Percentiles rank a stretch among this genome's conserved stretches.
These are phyloP conservation scores for Hyaloscypha finlandica DNA, from an alignment of 495 filamentous ascomycete genomes.

Conservation along the genomic window DNA sequence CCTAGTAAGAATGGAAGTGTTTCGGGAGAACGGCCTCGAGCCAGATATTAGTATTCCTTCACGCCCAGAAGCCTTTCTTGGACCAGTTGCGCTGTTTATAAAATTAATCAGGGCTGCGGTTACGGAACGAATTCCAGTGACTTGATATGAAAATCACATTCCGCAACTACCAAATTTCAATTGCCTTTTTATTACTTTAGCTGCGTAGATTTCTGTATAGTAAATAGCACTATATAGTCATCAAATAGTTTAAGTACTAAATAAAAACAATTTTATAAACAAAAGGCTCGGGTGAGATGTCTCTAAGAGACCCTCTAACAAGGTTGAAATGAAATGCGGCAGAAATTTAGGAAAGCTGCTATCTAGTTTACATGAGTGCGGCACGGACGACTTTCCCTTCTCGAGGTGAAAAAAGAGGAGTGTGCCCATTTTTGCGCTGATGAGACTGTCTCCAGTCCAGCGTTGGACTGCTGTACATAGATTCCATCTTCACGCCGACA, in stretches of 20 bases:
- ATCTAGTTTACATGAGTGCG: conserved; percentile 11
- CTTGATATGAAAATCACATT: neutral
- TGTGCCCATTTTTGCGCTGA: neutral
- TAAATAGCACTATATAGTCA: neutral
- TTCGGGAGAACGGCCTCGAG: neutral
- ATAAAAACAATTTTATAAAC: too few relatives aligned
- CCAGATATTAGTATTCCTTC: conserved; percentile 1
- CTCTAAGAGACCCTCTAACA: too few relatives aligned
- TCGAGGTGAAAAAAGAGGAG: neutral
- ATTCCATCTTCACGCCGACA: conserved; percentile 1
- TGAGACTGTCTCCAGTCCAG: conserved; percentile 4
- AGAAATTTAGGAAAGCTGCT: conserved; percentile 15
- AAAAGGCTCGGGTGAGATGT: too few relatives aligned
- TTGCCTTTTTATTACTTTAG: neutral
- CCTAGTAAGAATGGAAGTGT: neutral
- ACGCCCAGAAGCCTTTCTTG: neutral
- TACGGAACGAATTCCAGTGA: neutral
- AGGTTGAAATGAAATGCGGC: neutral
- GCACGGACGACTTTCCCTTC: neutral
- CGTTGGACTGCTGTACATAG: neutral
- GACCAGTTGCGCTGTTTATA: neutral
- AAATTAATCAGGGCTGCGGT: neutral
- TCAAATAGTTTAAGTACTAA: neutral
- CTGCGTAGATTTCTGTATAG: neutral
- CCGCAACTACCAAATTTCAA: neutral